Percentiles rank a stretch among this genome's conserved stretches.
Evolutionary conservation across 345 rosid genomes (phyloP).

Genomic region (Eutrema yunnanense): DNA sequence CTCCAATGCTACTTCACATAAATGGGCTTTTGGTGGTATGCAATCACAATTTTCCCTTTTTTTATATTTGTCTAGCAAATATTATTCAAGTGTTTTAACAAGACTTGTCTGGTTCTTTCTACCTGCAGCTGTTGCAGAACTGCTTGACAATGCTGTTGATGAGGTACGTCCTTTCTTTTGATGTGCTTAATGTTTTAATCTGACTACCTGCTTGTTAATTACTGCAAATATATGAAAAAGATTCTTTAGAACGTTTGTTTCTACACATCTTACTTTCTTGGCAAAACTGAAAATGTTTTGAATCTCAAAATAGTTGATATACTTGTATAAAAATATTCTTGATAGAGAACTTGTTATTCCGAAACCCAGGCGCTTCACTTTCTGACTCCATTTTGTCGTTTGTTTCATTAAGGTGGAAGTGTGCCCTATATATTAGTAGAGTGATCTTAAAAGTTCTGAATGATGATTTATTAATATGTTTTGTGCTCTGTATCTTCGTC

Average conservation of each 20-base stretch:
- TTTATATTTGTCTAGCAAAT: neutral
- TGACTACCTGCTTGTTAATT: conserved; percentile 11
- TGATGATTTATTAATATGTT: conserved; percentile 22
- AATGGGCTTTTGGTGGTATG: conserved; percentile 99
- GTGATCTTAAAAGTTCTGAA: conserved; percentile 6
- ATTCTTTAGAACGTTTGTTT: neutral
- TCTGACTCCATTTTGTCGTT: neutral
- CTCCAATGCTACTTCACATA: conserved; percentile 98
- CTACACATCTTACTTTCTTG: neutral
- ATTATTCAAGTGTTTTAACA: neutral
- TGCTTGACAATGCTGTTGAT: conserved; percentile 92
- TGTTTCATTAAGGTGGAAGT: conserved; percentile 3
- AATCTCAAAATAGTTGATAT: neutral
- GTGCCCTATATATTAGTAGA: conserved; percentile 1
- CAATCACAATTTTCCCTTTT: neutral
- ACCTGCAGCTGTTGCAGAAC: conserved; percentile 82
- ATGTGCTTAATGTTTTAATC: neutral
- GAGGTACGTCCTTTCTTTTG: conserved; percentile 47
- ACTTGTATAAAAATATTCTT: neutral
- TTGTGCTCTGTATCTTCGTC: conserved; percentile 29
- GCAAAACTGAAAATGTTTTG: neutral
- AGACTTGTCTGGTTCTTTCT: conserved; percentile 11
- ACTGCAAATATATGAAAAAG: conserved; percentile 2
- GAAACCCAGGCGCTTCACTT: conserved; percentile 3
- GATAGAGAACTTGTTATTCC: neutral